These are phyloP conservation scores for Agastache rugosa DNA, from an alignment of 257 asterid genomes.

Conservation along the genomic window DNA sequence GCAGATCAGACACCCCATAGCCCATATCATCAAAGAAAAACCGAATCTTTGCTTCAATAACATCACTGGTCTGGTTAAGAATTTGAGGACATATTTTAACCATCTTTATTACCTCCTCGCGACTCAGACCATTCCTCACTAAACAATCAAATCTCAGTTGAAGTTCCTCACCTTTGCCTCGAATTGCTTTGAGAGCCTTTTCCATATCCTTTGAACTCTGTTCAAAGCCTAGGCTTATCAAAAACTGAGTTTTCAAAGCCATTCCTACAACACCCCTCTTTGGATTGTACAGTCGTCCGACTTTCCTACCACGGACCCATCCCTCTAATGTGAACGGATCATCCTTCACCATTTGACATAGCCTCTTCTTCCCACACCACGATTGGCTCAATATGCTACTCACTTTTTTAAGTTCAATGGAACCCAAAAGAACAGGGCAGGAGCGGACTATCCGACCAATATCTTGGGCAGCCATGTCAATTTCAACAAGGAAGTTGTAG, in stretches of 20 bases:
- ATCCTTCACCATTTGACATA: slow-evolving; percentile 54
- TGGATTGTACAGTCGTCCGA: slow-evolving; percentile 32
- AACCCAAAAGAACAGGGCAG: slow-evolving; percentile 54
- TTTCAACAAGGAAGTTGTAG: slow-evolving; percentile 56
- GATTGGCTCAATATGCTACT: slow-evolving; percentile 40
- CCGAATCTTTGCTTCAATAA: slow-evolving; percentile 52
- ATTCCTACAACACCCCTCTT: slow-evolving; percentile 39
- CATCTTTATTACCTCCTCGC: slow-evolving; percentile 51
- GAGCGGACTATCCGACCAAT: slow-evolving; percentile 51
- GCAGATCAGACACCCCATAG: slow-evolving; percentile 49
- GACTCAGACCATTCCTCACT: slow-evolving; percentile 54
- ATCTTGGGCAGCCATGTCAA: slow-evolving; percentile 55
- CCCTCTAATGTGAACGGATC: slow-evolving; percentile 59
- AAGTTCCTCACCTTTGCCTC: slow-evolving; percentile 68
- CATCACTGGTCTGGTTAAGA: slow-evolving; percentile 62
- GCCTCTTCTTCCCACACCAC: slow-evolving; percentile 49
- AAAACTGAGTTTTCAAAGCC: slow-evolving; percentile 56
- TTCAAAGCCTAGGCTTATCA: slow-evolving; percentile 57
- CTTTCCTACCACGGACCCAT: slow-evolving; percentile 55
- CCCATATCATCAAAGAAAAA: slow-evolving; percentile 57
- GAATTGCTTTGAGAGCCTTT: slow-evolving; percentile 52
- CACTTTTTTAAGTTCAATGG: slow-evolving; percentile 55
- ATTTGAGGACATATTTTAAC: slow-evolving; percentile 57
- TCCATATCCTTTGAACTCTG: slow-evolving; percentile 62
- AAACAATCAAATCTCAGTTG: slow-evolving; percentile 72